Evolutionary conservation across 257 asterid genomes (phyloP).

Genomic region (Eucommia ulmoides): DNA sequence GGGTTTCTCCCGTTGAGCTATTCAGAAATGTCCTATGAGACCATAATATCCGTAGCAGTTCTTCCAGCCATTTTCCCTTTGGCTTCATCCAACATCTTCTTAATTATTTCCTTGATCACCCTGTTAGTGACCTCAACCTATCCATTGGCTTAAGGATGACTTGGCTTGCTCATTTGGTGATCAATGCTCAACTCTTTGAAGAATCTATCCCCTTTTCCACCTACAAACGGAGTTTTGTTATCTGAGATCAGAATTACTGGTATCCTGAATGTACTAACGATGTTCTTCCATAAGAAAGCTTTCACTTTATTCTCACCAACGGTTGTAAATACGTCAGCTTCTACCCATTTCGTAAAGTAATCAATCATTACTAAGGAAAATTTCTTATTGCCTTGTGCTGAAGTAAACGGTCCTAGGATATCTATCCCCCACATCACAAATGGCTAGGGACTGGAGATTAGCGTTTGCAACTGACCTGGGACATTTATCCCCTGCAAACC

Average conservation of each 20-base stretch:
- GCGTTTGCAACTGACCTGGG: no score
- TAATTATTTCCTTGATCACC: not conserved
- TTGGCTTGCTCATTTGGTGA: not conserved
- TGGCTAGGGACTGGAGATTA: not conserved
- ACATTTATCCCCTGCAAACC: no score
- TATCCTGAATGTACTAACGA: not conserved
- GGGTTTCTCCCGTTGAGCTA: no score
- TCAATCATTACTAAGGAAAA: not conserved
- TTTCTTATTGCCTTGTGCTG: not conserved
- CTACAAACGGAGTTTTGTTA: not conserved
- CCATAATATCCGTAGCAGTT: not conserved
- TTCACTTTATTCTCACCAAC: not conserved
- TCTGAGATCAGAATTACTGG: not conserved
- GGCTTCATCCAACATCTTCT: not conserved
- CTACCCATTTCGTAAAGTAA: not conserved
- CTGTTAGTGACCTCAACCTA: no score
- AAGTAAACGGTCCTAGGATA: not conserved
- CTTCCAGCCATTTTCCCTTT: not conserved
- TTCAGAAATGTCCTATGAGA: not conserved
- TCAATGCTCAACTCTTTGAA: not conserved
- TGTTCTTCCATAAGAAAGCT: not conserved
- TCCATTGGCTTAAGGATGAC: not conserved
- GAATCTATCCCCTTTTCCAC: not conserved
- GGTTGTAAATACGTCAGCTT: not conserved
- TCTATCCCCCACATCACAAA: not conserved